Evolutionary conservation across 176 grass and related monocot genomes (phyloP), one percentile per base, ranked within the genome.

Genomic region (Pharus latifolius): DNA sequence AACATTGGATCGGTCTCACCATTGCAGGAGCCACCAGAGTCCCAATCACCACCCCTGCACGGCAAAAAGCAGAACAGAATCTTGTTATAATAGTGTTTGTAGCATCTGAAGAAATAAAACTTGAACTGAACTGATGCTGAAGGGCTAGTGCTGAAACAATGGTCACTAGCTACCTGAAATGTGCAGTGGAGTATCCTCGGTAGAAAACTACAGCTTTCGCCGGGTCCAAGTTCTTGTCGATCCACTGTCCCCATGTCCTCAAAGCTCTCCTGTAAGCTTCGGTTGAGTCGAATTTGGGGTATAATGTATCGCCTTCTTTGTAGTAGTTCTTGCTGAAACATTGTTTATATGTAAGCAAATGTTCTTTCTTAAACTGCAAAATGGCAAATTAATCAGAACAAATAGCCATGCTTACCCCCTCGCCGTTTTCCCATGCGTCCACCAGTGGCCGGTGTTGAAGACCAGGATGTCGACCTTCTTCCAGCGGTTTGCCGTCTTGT

Each of bases 391-490:
- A 10, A 77, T 12, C 2, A n/a, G 7, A 12, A 12, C 19, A 37
- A 23, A 14, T 42, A 31, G 43, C 7, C 8, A 14, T 10, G 54
- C 23, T 67, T 85, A 98, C 94, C 87, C 94, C 35, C 87, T 81
- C 25, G 94, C 89, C 23, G 89, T 98, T 78, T 98, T 98, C 50
- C 89, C 87, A 91, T 98, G 94, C 22, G 81, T 90, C 94, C 94
- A 98, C 94, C 94, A 98, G 78, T 98, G 94, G 17, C 94, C 94
- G 49, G 94, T 98, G 77, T 98, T 98, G 78, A 98, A 98, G 61
- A 98, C 56, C 68, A 98, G 69, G 57, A 98, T 79, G 62, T 98
- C 84, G 26, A 63, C 94, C 55, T 73, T 83, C 74, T 67, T 93
- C 94, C 94, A 98, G 33, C 94, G 71, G 38, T 30, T 87, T 7